Evolutionary conservation across 2,329 filamentous ascomycete species (phyloP).

Genomic region (Arthrobotrys iridis): DNA sequence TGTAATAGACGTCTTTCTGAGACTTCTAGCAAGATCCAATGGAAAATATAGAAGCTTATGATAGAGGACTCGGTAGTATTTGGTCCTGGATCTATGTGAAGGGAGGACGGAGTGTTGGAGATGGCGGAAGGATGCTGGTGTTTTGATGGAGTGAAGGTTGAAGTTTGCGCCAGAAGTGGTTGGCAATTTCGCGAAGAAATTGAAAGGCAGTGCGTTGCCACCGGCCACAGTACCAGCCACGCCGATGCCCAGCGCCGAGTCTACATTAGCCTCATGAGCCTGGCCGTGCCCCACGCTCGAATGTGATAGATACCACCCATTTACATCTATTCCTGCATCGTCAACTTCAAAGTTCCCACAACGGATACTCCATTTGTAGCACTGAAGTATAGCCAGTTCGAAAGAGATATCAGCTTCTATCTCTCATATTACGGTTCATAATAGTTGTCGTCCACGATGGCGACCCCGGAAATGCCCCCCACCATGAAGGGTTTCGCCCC

Average conservation of each 20-base stretch:
- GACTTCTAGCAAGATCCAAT: background rate
- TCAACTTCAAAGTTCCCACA: background rate
- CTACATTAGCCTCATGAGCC: conserved; percentile 8
- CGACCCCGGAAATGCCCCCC: conserved; percentile 71
- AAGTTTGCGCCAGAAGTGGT: conserved; percentile 20
- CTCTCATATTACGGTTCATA: background rate
- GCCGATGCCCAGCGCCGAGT: conserved; percentile 7
- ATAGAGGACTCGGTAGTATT: background rate
- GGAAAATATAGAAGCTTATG: background rate
- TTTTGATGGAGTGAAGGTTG: conserved; percentile 22
- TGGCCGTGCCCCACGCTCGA: conserved; percentile 40
- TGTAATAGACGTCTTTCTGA: background rate
- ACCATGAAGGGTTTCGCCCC: conserved; percentile 81
- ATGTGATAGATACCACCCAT: background rate
- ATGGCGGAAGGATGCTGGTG: conserved; percentile 2
- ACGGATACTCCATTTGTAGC: background rate
- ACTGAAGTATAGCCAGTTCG: background rate
- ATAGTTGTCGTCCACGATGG: conserved; percentile 68
- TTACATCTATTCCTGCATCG: background rate
- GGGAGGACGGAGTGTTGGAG: background rate
- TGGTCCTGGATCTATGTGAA: background rate
- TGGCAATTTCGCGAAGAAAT: conserved; percentile 51
- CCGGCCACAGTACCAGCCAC: conserved; percentile 39
- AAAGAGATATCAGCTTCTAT: background rate
- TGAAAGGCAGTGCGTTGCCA: conserved; percentile 34